Evolutionary conservation across 2,329 filamentous ascomycete species (phyloP), one percentile per base, ranked within the genome.

Genomic region (Cercospora beticola): DNA sequence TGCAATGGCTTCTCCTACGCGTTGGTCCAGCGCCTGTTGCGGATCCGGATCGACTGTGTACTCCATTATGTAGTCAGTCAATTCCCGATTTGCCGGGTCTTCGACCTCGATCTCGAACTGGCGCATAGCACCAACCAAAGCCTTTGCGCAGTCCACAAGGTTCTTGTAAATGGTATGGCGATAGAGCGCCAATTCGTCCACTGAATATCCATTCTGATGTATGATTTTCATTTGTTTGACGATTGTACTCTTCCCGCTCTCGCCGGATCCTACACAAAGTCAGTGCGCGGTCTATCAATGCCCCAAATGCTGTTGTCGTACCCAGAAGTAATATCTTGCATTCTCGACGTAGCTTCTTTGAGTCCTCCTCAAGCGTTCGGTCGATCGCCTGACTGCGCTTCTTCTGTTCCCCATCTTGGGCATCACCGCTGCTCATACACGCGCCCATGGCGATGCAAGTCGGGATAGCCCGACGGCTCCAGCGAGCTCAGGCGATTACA

Each of bases 201-300:
- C 89, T 10, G 92, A 94, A 82, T 99, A 99, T 70, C 95, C 95
- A 82, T 97, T 97, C 77, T 98, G 91, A 79, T 99, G 95, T 78
- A 99, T 98, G 76, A 99, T 99, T 83, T 98, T 99, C 95, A 99
- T 99, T 86, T 99, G 95, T 82, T 99, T 99, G 75, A 99, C 95
- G 76, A 99, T 98, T 9, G 95, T 99, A 68, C 95, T 98, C 83
- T 99, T 99, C 74, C 95, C 95, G 82, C 94, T 98, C 84, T 99
- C 95, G 73, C 95, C 95, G 73, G 95, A 98, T 73, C 95, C 95
- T 97, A 64, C 62, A 49, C 46, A 40, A 33, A 64, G 71, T 74
- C 67, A 74, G 72, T 64, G 14, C 23, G 23, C 33, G 40, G 46
- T 33, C 33, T 49, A 16, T 31, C 57, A n/a, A 40, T 56, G 62